phyloP scores from a whole-genome alignment of 2,329 filamentous ascomycete genomes.

The Talaromyces piceae region DNA sequence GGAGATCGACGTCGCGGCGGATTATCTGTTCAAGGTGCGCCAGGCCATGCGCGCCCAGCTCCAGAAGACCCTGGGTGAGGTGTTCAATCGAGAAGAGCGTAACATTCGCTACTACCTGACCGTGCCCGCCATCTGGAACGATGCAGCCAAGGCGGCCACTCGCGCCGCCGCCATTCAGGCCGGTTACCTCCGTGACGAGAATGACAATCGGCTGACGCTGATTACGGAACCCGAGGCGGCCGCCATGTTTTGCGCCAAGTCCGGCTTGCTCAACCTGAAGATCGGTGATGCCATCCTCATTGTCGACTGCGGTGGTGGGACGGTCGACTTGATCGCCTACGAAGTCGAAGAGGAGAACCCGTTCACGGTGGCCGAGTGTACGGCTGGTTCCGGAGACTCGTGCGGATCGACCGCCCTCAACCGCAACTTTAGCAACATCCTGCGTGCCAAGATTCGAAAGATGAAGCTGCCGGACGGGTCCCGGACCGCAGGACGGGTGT shows the following conservation, averaged over 20 bases:
- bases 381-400: slow-evolving; percentile 91
- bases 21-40: slow-evolving; percentile 96
- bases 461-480: slow-evolving; percentile 98
- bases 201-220: slow-evolving; percentile 90
- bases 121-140: slow-evolving; percentile 99
- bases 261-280: slow-evolving; percentile 89
- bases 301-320: slow-evolving; percentile 96
- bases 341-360: slow-evolving; percentile 97
- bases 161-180: slow-evolving; percentile 94
- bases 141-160: slow-evolving; percentile 94
- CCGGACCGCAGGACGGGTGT: slow-evolving; percentile 94
- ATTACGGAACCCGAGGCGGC: slow-evolving; percentile 96
- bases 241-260: slow-evolving; percentile 96
- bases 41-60: slow-evolving; percentile 94
- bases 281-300: slow-evolving; percentile 98
- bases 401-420: slow-evolving; percentile 98
- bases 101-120: slow-evolving; percentile 98
- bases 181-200: slow-evolving; percentile 92
- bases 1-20: slow-evolving; percentile 97
- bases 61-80: slow-evolving; percentile 92
- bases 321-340: slow-evolving; percentile 97
- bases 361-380: slow-evolving; percentile 95
- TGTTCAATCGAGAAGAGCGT: slow-evolving; percentile 95
- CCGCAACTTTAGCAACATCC: slow-evolving; percentile 95
- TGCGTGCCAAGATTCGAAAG: slow-evolving; percentile 95